Base-by-base conservation (phyloP, 768 basidiomycete species). In the Suillus paluster region DNA sequence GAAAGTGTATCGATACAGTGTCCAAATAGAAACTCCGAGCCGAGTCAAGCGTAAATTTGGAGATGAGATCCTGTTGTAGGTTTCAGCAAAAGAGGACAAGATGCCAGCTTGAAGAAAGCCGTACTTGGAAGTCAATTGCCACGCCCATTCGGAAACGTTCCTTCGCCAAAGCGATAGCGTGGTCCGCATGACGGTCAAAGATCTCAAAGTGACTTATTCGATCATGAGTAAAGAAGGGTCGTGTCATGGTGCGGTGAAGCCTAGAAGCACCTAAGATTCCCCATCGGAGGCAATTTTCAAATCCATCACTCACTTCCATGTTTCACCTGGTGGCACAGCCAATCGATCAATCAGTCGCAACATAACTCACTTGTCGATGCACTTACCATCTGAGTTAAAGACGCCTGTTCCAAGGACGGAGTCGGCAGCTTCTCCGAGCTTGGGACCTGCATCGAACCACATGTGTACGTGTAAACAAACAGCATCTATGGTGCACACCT, bases 171-270 rank as follows among this genome's bases (percentile, higher is more conserved):
- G 69, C 64, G 6, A 90, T 71, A 6, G 82, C 79, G 19, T 80
- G 73, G 46, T 81, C 78, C 5, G 83, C 79, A 50, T 86, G 85
- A 14, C 80, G 75, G 56, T 83, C 84, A 65, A 88, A 89, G 34
- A 83, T 84, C 27, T 88, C 83, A 58, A 88, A 89, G 68, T 88
- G 83, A 52, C 80, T 83, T 58, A 88, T 83, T 34, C 82, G 77
- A 38, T 90, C 88, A 48, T 79, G 80, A 59, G 72, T 82, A 75
- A 92, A 91, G 77, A 91, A 90, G 0, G 89, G 89, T 0, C 90
- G 83, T 0, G 87, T 86, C 78, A 91, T 87, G 4, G 79, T 67
- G 10, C 89, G 84, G 70, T 90, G 88, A 66, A 88, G 83, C 68
- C 88, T 84, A 33, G 7, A 7, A 38, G 53, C 49, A n/a, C 14